Evolutionary conservation across 2,329 filamentous ascomycete species (phyloP).

Genomic region (Fusarium coffeatum): DNA sequence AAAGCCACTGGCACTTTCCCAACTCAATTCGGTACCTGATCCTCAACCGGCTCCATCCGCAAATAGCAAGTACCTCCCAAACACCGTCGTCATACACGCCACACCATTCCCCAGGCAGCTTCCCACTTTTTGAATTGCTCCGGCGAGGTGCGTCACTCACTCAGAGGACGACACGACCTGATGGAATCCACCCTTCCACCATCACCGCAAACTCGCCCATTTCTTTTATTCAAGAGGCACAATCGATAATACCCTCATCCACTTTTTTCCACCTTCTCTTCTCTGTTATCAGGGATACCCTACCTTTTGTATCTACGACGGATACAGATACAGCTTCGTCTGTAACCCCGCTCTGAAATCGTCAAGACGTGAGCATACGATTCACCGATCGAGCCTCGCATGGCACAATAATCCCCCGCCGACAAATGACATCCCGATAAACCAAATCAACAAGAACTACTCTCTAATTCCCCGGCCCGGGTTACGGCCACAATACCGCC

Average conservation of each 20-base stretch:
- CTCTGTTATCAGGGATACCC: conserved; percentile 8
- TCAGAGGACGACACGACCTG: conserved; percentile 25
- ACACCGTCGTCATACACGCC: conserved; percentile 45
- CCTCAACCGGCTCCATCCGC: rapidly evolving
- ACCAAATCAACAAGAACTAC: conserved; percentile 23
- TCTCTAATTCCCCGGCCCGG: conserved; percentile 69
- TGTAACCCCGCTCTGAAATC: conserved; percentile 19
- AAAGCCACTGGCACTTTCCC: not conserved
- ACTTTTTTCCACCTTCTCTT: conserved; percentile 11
- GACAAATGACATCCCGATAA: conserved; percentile 43
- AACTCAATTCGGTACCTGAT: not conserved
- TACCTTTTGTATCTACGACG: not conserved
- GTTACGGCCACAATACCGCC: conserved; percentile 72
- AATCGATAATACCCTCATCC: conserved; percentile 35
- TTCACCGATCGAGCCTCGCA: conserved; percentile 36
- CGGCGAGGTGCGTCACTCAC: conserved; percentile 37
- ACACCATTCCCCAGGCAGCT: conserved; percentile 38
- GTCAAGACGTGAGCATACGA: conserved; percentile 8
- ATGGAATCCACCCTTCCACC: conserved; percentile 32
- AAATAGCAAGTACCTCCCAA: conserved; percentile 15
- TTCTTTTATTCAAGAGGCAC: not conserved
- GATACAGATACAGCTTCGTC: not conserved
- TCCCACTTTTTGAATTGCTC: conserved; percentile 44
- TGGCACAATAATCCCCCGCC: conserved; percentile 36
- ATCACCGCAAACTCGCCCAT: conserved; percentile 21